Conservation (phyloP, 1,139 yeast species). For the Geotrichum phurueaensis region DNA sequence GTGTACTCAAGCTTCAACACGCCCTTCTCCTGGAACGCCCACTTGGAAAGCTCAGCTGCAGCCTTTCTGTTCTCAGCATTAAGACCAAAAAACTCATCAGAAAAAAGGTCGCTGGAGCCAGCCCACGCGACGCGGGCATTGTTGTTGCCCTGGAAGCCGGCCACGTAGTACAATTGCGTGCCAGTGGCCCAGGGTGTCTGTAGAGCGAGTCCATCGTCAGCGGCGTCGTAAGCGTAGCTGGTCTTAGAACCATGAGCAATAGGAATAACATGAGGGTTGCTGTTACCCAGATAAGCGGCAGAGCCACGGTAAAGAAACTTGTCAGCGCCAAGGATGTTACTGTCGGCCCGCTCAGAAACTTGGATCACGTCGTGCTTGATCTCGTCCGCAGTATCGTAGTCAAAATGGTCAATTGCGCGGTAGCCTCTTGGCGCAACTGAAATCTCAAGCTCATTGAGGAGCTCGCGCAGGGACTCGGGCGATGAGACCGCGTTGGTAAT, state of each 20-base stretch:
- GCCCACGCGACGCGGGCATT: slow-evolving; percentile 80
- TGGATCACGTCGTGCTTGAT: slow-evolving; percentile 22
- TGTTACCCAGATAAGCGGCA: slow-evolving; percentile 53
- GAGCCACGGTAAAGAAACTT: slow-evolving; percentile 42
- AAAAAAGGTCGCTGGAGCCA: slow-evolving; percentile 57
- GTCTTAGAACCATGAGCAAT: slow-evolving; percentile 63
- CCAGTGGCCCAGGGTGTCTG: slow-evolving; percentile 69
- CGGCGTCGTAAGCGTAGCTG: slow-evolving; percentile 50
- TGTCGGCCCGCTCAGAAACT: slow-evolving; percentile 6
- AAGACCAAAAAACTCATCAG: slow-evolving; percentile 33
- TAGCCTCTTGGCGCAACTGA: slow-evolving; percentile 76
- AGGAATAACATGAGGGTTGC: slow-evolving; percentile 59
- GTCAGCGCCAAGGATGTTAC: slow-evolving; percentile 11
- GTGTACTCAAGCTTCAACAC: slow-evolving; percentile 55
- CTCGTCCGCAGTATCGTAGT: slow-evolving; percentile 23
- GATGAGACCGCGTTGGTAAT: slow-evolving; percentile 53
- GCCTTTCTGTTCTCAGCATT: slow-evolving; percentile 31
- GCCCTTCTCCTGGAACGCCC: slow-evolving; percentile 71
- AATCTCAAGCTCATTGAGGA: slow-evolving; percentile 76
- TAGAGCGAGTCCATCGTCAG: slow-evolving; percentile 41
- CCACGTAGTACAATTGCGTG: slow-evolving; percentile 67
- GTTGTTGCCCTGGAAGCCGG: slow-evolving; percentile 74
- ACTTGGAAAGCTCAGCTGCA: slow-evolving; percentile 51
- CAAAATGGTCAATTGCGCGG: slow-evolving; percentile 62
- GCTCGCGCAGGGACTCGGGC: slow-evolving; percentile 62